Percentiles rank a stretch among this genome's conserved stretches.
These are phyloP conservation scores for Lepiota venenata DNA, from an alignment of 768 basidiomycete genomes.

Conservation along the genomic window DNA sequence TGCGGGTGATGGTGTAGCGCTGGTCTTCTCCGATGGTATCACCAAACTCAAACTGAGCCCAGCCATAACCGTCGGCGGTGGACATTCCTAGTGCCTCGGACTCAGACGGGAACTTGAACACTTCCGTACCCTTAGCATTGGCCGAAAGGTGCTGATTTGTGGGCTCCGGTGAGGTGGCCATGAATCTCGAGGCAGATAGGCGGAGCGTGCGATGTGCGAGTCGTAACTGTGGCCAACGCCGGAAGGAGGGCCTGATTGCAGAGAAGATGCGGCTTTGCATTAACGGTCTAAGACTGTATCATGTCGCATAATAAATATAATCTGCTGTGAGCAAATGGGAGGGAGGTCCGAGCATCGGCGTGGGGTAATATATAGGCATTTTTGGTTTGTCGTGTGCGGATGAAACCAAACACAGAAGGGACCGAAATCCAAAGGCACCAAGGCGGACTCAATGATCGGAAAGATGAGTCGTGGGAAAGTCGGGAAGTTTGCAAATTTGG, in stretches of 20 bases:
- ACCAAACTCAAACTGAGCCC: conserved; percentile 21
- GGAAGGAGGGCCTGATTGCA: too few relatives aligned
- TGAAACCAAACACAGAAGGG: neutral
- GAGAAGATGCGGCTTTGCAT: too few relatives aligned
- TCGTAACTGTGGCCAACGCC: too few relatives aligned
- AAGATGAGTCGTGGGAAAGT: conserved; percentile 10
- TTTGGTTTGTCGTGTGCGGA: neutral
- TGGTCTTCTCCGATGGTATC: conserved; percentile 23
- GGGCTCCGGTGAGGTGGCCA: too few relatives aligned
- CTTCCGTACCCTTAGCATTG: conserved; percentile 18
- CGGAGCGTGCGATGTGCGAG: too few relatives aligned
- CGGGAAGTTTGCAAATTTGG: conserved; percentile 9
- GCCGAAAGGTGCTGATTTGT: conserved; percentile 19
- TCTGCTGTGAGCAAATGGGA: neutral
- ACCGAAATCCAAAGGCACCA: too few relatives aligned
- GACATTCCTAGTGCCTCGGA: conserved; percentile 28
- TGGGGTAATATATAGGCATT: neutral
- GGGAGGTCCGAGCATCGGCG: neutral
- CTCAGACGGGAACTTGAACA: conserved; percentile 20
- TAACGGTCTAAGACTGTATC: too few relatives aligned
- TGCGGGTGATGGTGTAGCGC: conserved; percentile 22
- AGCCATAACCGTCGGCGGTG: conserved; percentile 25
- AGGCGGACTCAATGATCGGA: too few relatives aligned
- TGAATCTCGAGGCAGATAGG: too few relatives aligned
- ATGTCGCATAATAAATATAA: too few relatives aligned